Evolutionary conservation across 73 alveolate genomes (phyloP), one percentile per base, ranked within the genome.

Genomic region (Stentor coeruleus): DNA sequence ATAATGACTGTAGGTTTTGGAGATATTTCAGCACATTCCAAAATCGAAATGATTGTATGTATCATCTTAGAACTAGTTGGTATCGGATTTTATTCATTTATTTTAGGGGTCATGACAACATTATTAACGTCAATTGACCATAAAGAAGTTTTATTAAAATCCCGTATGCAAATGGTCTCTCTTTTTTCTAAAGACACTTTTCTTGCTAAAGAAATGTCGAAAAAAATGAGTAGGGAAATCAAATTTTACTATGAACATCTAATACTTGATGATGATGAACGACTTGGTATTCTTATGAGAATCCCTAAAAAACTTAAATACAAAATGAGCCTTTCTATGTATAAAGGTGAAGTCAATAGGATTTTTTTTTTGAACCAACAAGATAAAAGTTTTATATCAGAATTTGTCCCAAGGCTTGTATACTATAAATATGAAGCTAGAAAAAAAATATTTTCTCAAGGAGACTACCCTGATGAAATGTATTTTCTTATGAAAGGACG

Each of bases 1-100:
- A 41, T 88, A 3, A 74, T 86, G 0, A 87, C 94, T 0, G 96
- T 91, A 3, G 96, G 96, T 1, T 91, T 82, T 59, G 96, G 96
- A 0, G 96, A 91, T 58, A 74, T 87, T 0, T 31, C 84, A 2
- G 94, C 96, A 0, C 39, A 3, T 11, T 86, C 96, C 6, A 76
- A 82, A 35, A 57, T 66, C 80, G 96, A 91, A 74, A 72, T 81
- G 84, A 33, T 59, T 36, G 41, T 91, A 0, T 66, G 86, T 26
- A 90, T 88, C 35, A 20, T 59, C 1, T 91, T 92, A 92, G 84
- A 86, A 92, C 39, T 91, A 20, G 15, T 84, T 31, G 96, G 96
- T 3, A 86, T 84, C 49, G 38, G 85, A 84, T 87, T 87, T 49
- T 91, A 87, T 73, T 74, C 96, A 28, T 84, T 91, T 59, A 76